Base-by-base conservation (phyloP, 2,329 filamentous ascomycete genomes). In the Colletotrichum higginsianum region DNA sequence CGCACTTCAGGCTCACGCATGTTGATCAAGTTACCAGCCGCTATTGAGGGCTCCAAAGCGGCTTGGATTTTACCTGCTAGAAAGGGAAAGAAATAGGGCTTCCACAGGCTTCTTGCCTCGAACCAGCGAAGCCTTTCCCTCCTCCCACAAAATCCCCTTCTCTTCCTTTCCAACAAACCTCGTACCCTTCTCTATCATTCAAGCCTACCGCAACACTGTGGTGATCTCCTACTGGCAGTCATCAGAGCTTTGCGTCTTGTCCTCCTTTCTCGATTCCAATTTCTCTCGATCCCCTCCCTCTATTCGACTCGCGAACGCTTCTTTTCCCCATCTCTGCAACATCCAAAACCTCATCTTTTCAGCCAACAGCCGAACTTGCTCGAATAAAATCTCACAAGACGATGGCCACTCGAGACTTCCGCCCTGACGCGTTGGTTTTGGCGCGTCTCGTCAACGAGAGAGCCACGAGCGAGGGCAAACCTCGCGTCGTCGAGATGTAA, bases 401-500 rank as follows among this genome's bases (percentile, higher is more conserved):
- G 56, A 15, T 12, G 26, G 11, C 12, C 40, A 26, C 42, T 35
- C 23, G n/a, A 3, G 64, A 67, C 56, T 67, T 67, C 38, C 21
- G 64, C 35, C 46, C 57, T 15, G 47, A 61, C 23, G 64, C 64
- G 18, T n/a, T 46, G 47, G 23, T 26, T 5, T 18, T 67, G 8
- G 47, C 56, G 6, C 46, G 9, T 2, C 1, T 44, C 18, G 38
- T 49, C n/a, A 67, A 67, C 3, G 64, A 6, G 3, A 61, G 40
- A 30, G 64, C 56, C 7, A 26, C 4, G 16, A 21, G 15, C 12
- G 46, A 47, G 12, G 47, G 46, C n/a, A 21, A n/a, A 11, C 12
- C 30, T 18, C n/a, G 26, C 3, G 61, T 52, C 16, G 50, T 58
- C 42, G 62, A 56, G 13, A 42, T 65, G 62, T 65, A n/a, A 58